Base-by-base conservation (phyloP, 2,329 filamentous ascomycete genomes). In the Paecilomyces fulvus region DNA sequence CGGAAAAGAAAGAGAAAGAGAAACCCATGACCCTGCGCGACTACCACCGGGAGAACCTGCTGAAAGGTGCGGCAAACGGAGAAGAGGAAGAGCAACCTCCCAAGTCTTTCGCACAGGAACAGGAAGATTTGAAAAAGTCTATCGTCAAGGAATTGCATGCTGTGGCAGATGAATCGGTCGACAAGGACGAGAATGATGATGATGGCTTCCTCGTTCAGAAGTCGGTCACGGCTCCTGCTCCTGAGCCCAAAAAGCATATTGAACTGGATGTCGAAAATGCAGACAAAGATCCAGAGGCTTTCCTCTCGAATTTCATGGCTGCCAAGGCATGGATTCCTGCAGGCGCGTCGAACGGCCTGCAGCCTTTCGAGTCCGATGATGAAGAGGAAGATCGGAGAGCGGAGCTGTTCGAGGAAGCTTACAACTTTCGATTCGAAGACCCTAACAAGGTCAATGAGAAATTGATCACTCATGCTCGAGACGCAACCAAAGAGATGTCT, bases 381-480 rank as follows among this genome's bases (percentile, higher is more conserved):
- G 90, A 84, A n/a, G 83, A 85, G 6, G 82, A 89, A 49, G 84
- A 89, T 30, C 80, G 83, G 28, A 81, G 83, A 50, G 92, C 92
- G 25, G 92, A 97, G 49, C 84, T 87, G 59, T 95, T 92, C 66
- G 94, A 99, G 75, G 82, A 89, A 61, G 92, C 92, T 3, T 99
- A 96, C 77, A 99, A 99, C 75, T 76, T 96, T 74, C 88, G 94
- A 31, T 99, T 99, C 67, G 94, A 99, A 70, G 89, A 97, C 65
- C 91, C 94, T 0, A 82, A 82, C 58, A 91, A 89, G 68, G 86
- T 89, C 65, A 96, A 96, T 68, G 90, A 96, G 73, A 86, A 88
- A 52, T 79, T 99, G 30, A 85, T 88, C 66, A 90, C 92, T 5
- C 95, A 96, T 74, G 88, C 92, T 56, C 87, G 92, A 83, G 90